Percentiles rank a stretch among this genome's conserved stretches.
Evolutionary conservation across 108 stramenopile genomes (phyloP).

Genomic region (Cylindrotheca fusiformis): DNA sequence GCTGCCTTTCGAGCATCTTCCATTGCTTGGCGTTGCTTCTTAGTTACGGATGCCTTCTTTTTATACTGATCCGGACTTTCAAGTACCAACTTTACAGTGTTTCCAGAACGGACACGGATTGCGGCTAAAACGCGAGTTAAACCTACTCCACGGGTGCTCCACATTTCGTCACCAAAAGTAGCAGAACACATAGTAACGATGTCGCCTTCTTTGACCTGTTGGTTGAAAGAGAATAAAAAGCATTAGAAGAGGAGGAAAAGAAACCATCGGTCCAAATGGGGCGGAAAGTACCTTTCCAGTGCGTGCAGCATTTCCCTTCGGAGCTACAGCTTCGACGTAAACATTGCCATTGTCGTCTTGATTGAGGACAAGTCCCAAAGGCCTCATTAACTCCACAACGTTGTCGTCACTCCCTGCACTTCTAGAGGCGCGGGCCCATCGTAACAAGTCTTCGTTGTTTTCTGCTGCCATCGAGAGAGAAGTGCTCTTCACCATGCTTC

Average conservation of each 20-base stretch:
- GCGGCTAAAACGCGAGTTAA: constrained; percentile 86
- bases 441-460: constrained; percentile 59
- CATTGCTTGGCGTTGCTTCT: constrained; percentile 61
- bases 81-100: constrained; percentile 81
- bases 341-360: constrained; percentile 89
- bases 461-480: constrained; percentile 21
- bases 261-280: neutral
- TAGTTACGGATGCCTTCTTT: constrained; percentile 55
- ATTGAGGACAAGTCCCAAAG: constrained; percentile 90
- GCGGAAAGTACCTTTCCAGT: constrained; percentile 72
- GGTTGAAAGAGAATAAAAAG: constrained; percentile 11
- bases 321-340: constrained; percentile 87
- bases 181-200: constrained; percentile 93
- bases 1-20: constrained; percentile 74
- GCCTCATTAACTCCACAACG: constrained; percentile 88
- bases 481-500: neutral
- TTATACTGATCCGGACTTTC: constrained; percentile 59
- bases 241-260: neutral
- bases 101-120: constrained; percentile 82
- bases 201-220: constrained; percentile 80
- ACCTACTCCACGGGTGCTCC: constrained; percentile 85
- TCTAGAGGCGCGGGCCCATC: constrained; percentile 61
- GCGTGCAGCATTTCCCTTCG: constrained; percentile 90
- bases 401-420: constrained; percentile 67
- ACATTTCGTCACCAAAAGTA: constrained; percentile 96